These are phyloP conservation scores for Lumnitzera littorea DNA, from an alignment of 345 rosid species.

Conservation along the genomic window DNA sequence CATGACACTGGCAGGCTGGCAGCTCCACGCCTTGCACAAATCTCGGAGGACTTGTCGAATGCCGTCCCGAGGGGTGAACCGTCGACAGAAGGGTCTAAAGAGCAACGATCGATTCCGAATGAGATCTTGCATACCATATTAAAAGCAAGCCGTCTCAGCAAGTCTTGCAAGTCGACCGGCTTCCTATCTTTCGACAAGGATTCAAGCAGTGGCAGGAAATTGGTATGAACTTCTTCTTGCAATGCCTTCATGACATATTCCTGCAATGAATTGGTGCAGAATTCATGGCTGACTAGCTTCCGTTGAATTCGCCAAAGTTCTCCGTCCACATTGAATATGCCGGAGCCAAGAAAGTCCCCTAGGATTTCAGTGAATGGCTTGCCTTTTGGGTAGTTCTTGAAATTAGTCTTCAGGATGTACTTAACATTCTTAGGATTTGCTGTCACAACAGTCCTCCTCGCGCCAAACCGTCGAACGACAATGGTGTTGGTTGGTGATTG, in stretches of 20 bases:
- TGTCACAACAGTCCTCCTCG: slow-evolving; percentile 56
- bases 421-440: slow-evolving; percentile 72
- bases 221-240: slow-evolving; percentile 31
- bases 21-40: slow-evolving; percentile 49
- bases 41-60: slow-evolving; percentile 47
- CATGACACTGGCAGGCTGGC: slow-evolving; percentile 44
- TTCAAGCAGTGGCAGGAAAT: slow-evolving; percentile 42
- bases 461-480: slow-evolving; percentile 51
- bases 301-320: slow-evolving; percentile 56
- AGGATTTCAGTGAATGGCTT: slow-evolving; percentile 80
- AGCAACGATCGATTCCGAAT: slow-evolving; percentile 36
- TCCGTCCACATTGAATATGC: slow-evolving; percentile 65
- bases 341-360: slow-evolving; percentile 70
- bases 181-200: slow-evolving; percentile 14
- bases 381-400: slow-evolving; percentile 80
- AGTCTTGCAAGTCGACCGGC: slow-evolving; percentile 47
- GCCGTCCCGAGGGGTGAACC: slow-evolving; percentile 31
- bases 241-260: slow-evolving; percentile 26
- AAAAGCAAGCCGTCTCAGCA: slow-evolving; percentile 44
- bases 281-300: slow-evolving; percentile 43
- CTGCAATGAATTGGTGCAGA: slow-evolving; percentile 35
- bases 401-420: slow-evolving; percentile 75
- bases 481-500: slow-evolving; percentile 51
- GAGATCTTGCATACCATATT: slow-evolving; percentile 43
- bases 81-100: slow-evolving; percentile 26